Evolutionary conservation across 352 stramenopile genomes (phyloP), one percentile per base, ranked within the genome.

Genomic region (Pythium monospermum): DNA sequence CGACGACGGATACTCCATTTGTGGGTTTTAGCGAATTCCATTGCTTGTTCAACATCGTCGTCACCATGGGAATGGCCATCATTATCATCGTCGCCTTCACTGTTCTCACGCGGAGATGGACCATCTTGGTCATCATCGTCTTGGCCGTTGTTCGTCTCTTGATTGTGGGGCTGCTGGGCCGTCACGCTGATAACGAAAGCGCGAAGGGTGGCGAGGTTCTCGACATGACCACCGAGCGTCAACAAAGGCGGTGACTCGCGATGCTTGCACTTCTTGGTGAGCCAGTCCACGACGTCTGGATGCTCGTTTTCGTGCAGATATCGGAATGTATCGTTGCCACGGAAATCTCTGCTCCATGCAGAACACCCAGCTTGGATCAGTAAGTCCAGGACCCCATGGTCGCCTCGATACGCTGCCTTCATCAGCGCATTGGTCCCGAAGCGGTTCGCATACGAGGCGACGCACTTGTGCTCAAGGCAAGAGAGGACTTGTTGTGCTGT

Each of bases 301-400:
- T 85, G 73, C 5, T 84, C 57, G 23, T 69, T 60, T 4, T 55
- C 22, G 32, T 70, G 68, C 11, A 88, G 53, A 40, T 84, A 72
- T 13, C 65, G 36, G 30, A 69, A 68, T 1, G 58, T 47, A 51
- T 83, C 65, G 16, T 36, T 59, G 2, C 73, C 74, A 19, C 40
- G 61, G n/a, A 74, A 84, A 37, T 88, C 75, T 35, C 60, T 44
- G 11, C 64, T 75, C 31, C 53, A 53, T n/a, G 83, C 42, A 32
- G 53, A 61, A 26, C 57, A 69, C 1, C 69, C 73, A 6, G 61
- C 64, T 2, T 59, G 44, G 6, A 80, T 42, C 19, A 88, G 51
- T 15, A 83, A 21, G 19, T 64, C 32, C 4, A 88, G 57, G 18
- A 83, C 59, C 7, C 46, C 31, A 1, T 35, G 19, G 31, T 84